Percentiles rank a stretch among this genome's conserved stretches.
Conservation (phyloP, 2,329 filamentous ascomycete species). For the Aspergillus udagawae region DNA sequence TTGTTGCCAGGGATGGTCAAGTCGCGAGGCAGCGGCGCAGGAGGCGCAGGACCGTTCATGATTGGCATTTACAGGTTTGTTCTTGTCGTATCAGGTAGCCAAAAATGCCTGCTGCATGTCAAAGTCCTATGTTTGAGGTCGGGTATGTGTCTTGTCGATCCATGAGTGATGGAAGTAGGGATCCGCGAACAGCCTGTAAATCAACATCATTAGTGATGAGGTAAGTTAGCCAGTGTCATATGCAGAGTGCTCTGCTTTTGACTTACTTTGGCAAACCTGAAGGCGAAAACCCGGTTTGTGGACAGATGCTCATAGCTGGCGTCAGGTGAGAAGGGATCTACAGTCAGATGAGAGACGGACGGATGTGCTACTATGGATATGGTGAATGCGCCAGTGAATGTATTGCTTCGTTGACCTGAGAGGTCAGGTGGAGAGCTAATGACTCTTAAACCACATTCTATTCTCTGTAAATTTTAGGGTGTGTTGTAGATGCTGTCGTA, state of each 20-base stretch:
- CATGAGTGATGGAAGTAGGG: neutral
- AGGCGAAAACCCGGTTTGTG: neutral
- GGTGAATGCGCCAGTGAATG: neutral
- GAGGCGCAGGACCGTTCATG: neutral
- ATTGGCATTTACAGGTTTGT: neutral
- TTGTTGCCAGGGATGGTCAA: neutral
- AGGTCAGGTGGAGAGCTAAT: neutral
- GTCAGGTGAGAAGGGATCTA: constrained; percentile 5
- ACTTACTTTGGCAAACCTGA: neutral
- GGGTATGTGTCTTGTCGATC: neutral
- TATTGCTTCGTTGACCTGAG: neutral
- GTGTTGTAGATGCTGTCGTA: neutral
- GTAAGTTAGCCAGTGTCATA: neutral
- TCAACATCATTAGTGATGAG: neutral
- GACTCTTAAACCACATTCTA: neutral
- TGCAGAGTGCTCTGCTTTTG: neutral
- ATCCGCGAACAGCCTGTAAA: neutral
- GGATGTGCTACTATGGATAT: neutral
- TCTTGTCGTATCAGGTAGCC: neutral
- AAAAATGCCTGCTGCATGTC: neutral
- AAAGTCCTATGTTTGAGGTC: neutral
- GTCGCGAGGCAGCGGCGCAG: neutral
- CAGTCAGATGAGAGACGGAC: constrained; percentile 5
- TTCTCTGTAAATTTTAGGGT: neutral
- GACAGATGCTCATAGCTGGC: constrained; percentile 3